phyloP scores from a whole-genome alignment of 2,329 filamentous ascomycete species.

The Arthrobotrys iridis region DNA sequence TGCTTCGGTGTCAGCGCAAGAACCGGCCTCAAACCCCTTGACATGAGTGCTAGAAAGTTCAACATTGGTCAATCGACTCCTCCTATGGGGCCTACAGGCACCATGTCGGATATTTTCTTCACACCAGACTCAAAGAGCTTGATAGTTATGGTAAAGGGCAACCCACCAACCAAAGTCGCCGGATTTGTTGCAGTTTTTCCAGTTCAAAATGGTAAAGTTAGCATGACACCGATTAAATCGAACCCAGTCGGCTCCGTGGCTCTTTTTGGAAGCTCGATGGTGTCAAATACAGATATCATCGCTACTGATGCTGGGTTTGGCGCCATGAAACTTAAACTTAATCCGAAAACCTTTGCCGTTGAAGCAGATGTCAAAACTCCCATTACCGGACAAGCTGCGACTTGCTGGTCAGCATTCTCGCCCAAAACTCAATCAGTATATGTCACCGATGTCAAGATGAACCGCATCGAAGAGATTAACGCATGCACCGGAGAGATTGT shows the following conservation, averaged over 20 bases:
- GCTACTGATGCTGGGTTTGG: constrained; percentile 71
- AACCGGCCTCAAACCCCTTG: constrained; percentile 63
- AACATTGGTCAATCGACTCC: constrained; percentile 69
- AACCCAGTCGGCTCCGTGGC: constrained; percentile 66
- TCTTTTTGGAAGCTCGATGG: constrained; percentile 67
- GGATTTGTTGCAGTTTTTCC: constrained; percentile 63
- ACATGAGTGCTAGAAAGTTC: constrained; percentile 64
- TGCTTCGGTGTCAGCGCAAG: constrained; percentile 62
- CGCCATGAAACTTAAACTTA: constrained; percentile 65
- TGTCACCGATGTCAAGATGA: constrained; percentile 68
- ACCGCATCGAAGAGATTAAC: constrained; percentile 70
- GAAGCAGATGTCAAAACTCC: constrained; percentile 45
- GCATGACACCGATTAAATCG: constrained; percentile 56
- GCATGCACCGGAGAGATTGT: constrained; percentile 65
- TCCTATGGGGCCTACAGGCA: constrained; percentile 69
- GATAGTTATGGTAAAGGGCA: constrained; percentile 70
- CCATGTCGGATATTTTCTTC: constrained; percentile 71
- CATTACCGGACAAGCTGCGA: constrained; percentile 67
- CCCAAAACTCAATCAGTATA: constrained; percentile 66
- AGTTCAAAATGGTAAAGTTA: constrained; percentile 59
- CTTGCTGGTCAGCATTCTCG: constrained; percentile 70
- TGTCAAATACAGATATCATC: constrained; percentile 66
- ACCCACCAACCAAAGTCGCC: constrained; percentile 64
- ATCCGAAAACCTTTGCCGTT: constrained; percentile 61
- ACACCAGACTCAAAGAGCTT: constrained; percentile 67